Base-by-base conservation (phyloP, 768 basidiomycete genomes). In the Termitomyces sp. region DNA sequence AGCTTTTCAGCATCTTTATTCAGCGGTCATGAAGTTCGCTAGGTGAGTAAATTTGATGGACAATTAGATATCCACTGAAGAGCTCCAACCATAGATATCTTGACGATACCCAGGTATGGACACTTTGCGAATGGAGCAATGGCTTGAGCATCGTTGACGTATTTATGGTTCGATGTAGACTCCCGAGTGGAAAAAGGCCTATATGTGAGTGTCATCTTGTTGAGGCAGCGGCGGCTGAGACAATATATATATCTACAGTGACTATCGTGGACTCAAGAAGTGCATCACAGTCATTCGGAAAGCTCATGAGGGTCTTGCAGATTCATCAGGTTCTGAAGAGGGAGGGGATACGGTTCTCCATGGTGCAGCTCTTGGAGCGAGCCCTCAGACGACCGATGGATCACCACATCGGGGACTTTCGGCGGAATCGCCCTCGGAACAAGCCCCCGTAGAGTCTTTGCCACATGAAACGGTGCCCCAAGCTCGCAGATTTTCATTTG, bases 231-330 rank as follows among this genome's bases (percentile, higher is more conserved):
- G 38, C 49, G 19, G n/a, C 59, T 57, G 46, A 27, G 54, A 49
- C 19, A 17, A 16, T 21, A 23, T 51, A 16, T 21, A 25, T 51
- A 19, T 51, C 8, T 25, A 38, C 61, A 92, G 90, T 66, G 83
- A 92, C 67, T 92, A 92, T 64, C 79, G 80, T 2, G 82, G 78
- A 9, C 80, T 92, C 16, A 91, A 91, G 70, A 86, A 82, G 60
- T 75, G 77, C 14, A 85, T 92, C 23, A 74, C 75, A 14, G 77
- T 77, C 1, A 82, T 90, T 54, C 78, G 78, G 34, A 73, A 71
- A 54, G 70, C 68, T 0, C 71, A 73, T 53, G 66, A 73, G 44
- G 68, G 65, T 16, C 37, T 66, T 10, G 42, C 63, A 1, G 66
- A 65, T 17, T 40, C 53, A n/a, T 56, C 63, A 45, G 64, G 64